Percentiles rank a stretch among this genome's conserved stretches.
phyloP scores from a whole-genome alignment of 768 basidiomycete species.

The Lactarius pseudohatsudake region DNA sequence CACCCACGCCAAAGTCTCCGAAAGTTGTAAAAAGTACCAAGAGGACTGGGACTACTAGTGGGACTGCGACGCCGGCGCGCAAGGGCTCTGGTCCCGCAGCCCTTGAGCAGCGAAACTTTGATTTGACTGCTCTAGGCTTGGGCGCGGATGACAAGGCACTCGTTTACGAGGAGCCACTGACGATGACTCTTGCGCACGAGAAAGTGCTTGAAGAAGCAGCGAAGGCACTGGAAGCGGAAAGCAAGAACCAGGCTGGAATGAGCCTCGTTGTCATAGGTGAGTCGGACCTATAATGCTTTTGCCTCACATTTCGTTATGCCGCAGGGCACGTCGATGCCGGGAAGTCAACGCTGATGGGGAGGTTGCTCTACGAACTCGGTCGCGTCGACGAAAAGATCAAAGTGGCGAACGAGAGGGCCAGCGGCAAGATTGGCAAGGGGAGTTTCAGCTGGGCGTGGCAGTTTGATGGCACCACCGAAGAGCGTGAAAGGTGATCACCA shows the following conservation, averaged over 20 bases:
- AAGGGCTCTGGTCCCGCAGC: slow-evolving; percentile 41
- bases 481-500: slow-evolving; percentile 76
- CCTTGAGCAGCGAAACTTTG: slow-evolving; percentile 63
- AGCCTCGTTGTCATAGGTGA: slow-evolving; percentile 92
- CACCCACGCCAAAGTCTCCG: slow-evolving; percentile 21
- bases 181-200: slow-evolving; percentile 67
- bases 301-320: slow-evolving; percentile 10
- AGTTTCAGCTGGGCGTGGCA: slow-evolving; percentile 99
- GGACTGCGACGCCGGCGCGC: slow-evolving; percentile 34
- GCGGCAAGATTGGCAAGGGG: slow-evolving; percentile 85
- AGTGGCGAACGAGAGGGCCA: slow-evolving; percentile 83
- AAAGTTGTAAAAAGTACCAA: slow-evolving; percentile 40
- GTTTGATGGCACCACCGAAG: slow-evolving; percentile 88
- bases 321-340: slow-evolving; percentile 98
- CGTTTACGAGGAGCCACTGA: slow-evolving; percentile 55
- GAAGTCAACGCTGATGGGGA: slow-evolving; percentile 96
- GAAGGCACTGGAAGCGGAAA: slow-evolving; percentile 47
- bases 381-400: slow-evolving; percentile 82
- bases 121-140: slow-evolving; percentile 75
- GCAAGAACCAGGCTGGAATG: slow-evolving; percentile 63
- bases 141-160: slow-evolving; percentile 45
- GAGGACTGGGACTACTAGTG: slow-evolving; percentile 34
- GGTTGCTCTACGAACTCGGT: slow-evolving; percentile 90
- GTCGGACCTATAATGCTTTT: background rate
- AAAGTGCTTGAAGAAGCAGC: slow-evolving; percentile 82